Evolutionary conservation across 805 yeast species (phyloP).

Genomic region (Blastobotrys terrestris): DNA sequence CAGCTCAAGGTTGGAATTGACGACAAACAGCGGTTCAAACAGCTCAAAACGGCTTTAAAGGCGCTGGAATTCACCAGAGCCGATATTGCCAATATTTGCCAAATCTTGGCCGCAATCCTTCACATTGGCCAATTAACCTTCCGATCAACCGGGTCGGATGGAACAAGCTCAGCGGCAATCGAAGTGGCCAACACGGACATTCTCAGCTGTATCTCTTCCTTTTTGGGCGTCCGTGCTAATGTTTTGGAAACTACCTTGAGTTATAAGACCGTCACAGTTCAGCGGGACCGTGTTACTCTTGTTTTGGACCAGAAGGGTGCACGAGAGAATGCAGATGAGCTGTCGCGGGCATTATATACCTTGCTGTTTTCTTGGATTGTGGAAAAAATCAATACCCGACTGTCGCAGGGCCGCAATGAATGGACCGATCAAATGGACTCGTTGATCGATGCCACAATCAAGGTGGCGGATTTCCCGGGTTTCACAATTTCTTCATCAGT

Average conservation of each 20-base stretch:
- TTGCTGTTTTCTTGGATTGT: constrained; percentile 35
- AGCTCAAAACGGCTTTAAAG: constrained; percentile 42
- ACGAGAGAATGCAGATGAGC: constrained; percentile 35
- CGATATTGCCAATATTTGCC: constrained; percentile 45
- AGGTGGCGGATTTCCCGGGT: constrained; percentile 38
- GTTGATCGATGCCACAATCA: constrained; percentile 31
- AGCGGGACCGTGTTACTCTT: constrained; percentile 36
- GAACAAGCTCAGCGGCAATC: constrained; percentile 31
- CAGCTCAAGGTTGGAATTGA: constrained; percentile 41
- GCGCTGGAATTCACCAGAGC: constrained; percentile 42
- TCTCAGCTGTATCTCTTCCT: constrained; percentile 31
- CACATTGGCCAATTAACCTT: constrained; percentile 39
- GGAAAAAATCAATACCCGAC: constrained; percentile 32
- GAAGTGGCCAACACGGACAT: constrained; percentile 32
- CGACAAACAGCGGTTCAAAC: constrained; percentile 42
- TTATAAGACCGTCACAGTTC: constrained; percentile 34
- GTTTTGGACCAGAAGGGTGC: constrained; percentile 38
- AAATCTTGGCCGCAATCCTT: constrained; percentile 39
- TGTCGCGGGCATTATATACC: constrained; percentile 37
- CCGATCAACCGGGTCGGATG: constrained; percentile 29
- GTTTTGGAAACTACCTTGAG: constrained; percentile 32
- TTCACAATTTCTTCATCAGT: constrained; percentile 29
- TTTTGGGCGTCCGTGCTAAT: constrained; percentile 35
- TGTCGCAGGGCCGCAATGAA: constrained; percentile 26
- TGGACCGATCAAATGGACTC: constrained; percentile 17